phyloP scores from a whole-genome alignment of 75 land plant genomes.

The Azolla pinnata region DNA sequence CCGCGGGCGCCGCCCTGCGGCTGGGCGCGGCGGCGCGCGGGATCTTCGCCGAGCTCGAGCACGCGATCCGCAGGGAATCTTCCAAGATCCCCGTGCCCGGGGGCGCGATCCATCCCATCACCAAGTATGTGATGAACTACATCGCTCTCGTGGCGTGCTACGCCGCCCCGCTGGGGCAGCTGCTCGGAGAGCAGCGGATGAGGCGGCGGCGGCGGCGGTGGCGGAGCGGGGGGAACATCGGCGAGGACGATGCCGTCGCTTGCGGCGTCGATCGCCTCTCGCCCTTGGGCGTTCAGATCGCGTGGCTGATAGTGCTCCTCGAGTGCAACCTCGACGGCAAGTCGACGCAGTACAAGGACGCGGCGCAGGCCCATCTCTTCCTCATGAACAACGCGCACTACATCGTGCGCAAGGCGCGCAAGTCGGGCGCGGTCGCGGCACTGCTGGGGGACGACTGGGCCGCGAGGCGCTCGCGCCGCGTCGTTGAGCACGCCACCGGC shows the following conservation, averaged over 20 bases:
- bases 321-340: slow-evolving; percentile 52
- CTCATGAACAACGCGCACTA: slow-evolving; percentile 68
- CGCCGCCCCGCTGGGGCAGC: background rate
- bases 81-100: slow-evolving; percentile 55
- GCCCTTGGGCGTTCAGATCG: slow-evolving; percentile 31
- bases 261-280: slow-evolving; percentile 10
- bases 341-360: slow-evolving; percentile 53
- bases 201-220: background rate
- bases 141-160: slow-evolving; percentile 39
- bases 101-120: slow-evolving; percentile 70
- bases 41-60: slow-evolving; percentile 60
- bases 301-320: slow-evolving; percentile 50
- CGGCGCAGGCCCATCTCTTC: slow-evolving; percentile 39
- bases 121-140: slow-evolving; percentile 77
- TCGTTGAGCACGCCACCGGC: slow-evolving; percentile 31
- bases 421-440: slow-evolving; percentile 30
- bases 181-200: slow-evolving; percentile 12
- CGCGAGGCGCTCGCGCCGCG: slow-evolving; percentile 29
- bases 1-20: slow-evolving; percentile 23
- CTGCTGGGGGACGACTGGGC: slow-evolving; percentile 69
- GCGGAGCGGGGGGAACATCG: background rate
- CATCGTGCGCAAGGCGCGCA: slow-evolving; percentile 55
- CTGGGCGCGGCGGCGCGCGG: slow-evolving; percentile 65
- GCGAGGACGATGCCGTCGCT: too few species aligned
- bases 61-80: slow-evolving; percentile 46